Evolutionary conservation across 1,139 yeast species (phyloP), one percentile per base, ranked within the genome.

Genomic region (Hyphopichia fennica): DNA sequence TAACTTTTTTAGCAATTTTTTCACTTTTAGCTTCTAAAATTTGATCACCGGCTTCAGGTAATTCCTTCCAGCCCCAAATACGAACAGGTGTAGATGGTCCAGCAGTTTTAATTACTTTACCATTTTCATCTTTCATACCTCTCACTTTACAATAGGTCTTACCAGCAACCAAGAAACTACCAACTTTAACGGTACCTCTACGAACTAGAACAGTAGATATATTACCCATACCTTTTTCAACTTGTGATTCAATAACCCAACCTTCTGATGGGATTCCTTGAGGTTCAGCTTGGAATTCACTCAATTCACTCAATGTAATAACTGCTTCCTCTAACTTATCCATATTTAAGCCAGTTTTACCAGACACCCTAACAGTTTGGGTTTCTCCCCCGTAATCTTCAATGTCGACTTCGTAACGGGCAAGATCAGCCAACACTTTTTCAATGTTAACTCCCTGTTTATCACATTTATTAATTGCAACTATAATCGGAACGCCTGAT

Each of bases 331-430:
- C 97, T 30, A 93, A 69, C 44, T 87, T 83, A 49, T 87, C 95
- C 86, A 93, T 90, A 49, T 89, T 89, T 45, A 82, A 65, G 0
- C 84, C 84, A 1, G 96, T 41, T 46, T 86, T 80, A 0, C 96
- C 99, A 20, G 96, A 87, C 1, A 95, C 93, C 44, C 81, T 79
- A 2, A 93, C 90, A 0, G 89, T 85, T 59, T 91, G 98, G 1
- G 93, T 85, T 25, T 93, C 98, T 40, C 99, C 99, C 43, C 99
- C 99, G 57, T 84, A 87, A 46, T 87, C 93, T 58, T 93, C 99
- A 27, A 89, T 84, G 50, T 88, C 95, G 16, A 93, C 82, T 3
- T 82, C 97, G 45, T 88, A 74, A 0, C 79, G 68, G 2, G 96
- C 81, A 45, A 93, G 70, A 61, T 91, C 98, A 2, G 82, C 78